phyloP scores from a whole-genome alignment of 2,329 filamentous ascomycete genomes.

The Stemphylium lycopersici region DNA sequence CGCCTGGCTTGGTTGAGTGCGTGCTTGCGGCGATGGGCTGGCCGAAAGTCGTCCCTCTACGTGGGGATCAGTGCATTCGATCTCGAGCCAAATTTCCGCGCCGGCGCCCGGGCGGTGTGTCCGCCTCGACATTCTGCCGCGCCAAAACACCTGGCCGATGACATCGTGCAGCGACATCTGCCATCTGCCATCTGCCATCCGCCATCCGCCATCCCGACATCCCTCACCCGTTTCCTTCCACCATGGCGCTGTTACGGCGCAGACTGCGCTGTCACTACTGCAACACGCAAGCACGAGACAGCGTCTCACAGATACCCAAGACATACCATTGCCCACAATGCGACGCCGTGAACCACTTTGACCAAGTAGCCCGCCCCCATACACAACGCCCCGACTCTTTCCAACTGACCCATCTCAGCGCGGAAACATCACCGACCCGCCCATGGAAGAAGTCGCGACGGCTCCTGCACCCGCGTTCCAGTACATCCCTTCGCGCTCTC shows the following conservation, averaged over 20 bases:
- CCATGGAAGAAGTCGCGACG: constrained; percentile 56
- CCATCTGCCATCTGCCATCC: no score
- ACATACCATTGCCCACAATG: constrained; percentile 62
- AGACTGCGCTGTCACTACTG: constrained; percentile 46
- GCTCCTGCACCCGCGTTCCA: constrained; percentile 27
- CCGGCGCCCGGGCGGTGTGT: constrained; percentile 23
- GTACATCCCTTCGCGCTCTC: constrained; percentile 35
- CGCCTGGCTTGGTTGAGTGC: background rate
- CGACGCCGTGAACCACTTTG: constrained; percentile 86
- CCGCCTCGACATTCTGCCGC: constrained; percentile 18
- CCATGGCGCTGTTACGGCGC: constrained; percentile 44
- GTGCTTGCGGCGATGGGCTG: background rate
- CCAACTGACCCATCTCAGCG: constrained; percentile 60
- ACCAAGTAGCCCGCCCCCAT: constrained; percentile 65
- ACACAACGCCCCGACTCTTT: background rate
- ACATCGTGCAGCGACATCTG: constrained; percentile 11
- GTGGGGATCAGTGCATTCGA: constrained; percentile 15
- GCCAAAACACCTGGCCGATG: constrained; percentile 18
- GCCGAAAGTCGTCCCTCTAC: background rate
- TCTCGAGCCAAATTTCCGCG: constrained; percentile 24
- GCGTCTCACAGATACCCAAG: constrained; percentile 27
- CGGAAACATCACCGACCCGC: constrained; percentile 89
- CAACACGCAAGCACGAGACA: constrained; percentile 32
- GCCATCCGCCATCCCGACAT: background rate
- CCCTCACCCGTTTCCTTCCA: constrained; percentile 8